Evolutionary conservation across 2,329 filamentous ascomycete genomes (phyloP).

Genomic region (Penicillium sp.): DNA sequence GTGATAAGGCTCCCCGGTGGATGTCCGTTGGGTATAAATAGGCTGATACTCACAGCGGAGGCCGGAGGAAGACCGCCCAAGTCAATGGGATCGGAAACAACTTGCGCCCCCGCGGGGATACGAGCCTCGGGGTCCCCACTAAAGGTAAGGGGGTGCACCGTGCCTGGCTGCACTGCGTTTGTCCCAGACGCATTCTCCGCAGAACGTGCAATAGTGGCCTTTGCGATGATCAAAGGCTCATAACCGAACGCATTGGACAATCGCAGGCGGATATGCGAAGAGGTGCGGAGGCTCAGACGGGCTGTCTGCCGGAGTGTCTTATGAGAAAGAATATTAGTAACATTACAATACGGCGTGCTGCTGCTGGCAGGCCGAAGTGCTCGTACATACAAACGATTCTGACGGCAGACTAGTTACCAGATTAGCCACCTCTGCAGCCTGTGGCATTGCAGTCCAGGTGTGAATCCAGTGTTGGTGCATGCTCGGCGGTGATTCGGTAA

Average conservation of each 20-base stretch:
- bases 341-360: background rate
- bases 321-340: background rate
- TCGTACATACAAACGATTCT: slow-evolving; percentile 52
- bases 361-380: background rate
- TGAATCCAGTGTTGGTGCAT: slow-evolving; percentile 51
- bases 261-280: slow-evolving; percentile 57
- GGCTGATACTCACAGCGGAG: slow-evolving; percentile 53
- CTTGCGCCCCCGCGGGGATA: slow-evolving; percentile 54
- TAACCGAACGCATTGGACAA: slow-evolving; percentile 64
- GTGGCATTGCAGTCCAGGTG: slow-evolving; percentile 64
- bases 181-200: slow-evolving; percentile 40
- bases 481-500: background rate
- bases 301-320: slow-evolving; percentile 54
- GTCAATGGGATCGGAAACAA: slow-evolving; percentile 59
- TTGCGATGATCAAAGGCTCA: slow-evolving; percentile 57
- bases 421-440: slow-evolving; percentile 60
- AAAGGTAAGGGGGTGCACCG: slow-evolving; percentile 56
- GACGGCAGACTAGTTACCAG: slow-evolving; percentile 59
- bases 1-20: slow-evolving; percentile 58
- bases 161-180: slow-evolving; percentile 49
- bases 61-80: slow-evolving; percentile 47
- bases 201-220: slow-evolving; percentile 56
- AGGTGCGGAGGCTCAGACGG: slow-evolving; percentile 52
- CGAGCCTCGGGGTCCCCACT: slow-evolving; percentile 49
- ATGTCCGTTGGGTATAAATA: slow-evolving; percentile 58